Evolutionary conservation across 306 rosid species (phyloP).

Genomic region (Prunus mongolica): DNA sequence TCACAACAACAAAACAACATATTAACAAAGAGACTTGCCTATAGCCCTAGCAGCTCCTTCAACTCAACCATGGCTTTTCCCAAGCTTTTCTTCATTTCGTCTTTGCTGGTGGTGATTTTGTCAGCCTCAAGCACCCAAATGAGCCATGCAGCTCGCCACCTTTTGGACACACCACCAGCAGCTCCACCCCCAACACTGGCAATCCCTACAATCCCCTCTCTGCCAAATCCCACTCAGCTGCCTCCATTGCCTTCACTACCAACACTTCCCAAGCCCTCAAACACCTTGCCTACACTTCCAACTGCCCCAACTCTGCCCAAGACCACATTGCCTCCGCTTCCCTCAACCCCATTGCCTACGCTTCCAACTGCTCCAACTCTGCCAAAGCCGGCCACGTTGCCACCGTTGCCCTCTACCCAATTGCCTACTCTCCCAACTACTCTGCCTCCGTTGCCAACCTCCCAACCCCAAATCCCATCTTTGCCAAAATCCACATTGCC

Average conservation of each 20-base stretch:
- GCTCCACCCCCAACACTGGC: conserved; percentile 4
- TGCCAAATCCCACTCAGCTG: conserved; percentile 8
- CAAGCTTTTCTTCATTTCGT: neutral
- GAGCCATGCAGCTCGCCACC: conserved; percentile 11
- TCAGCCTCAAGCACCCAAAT: neutral
- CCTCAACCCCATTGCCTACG: neutral
- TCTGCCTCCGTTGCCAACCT: neutral
- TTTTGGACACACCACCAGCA: conserved; percentile 1
- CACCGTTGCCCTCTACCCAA: conserved; percentile 6
- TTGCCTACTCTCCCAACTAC: neutral
- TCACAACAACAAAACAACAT: neutral
- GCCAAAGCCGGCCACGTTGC: conserved; percentile 15
- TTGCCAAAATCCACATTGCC: conserved; percentile 1
- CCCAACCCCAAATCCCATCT: conserved; percentile 7
- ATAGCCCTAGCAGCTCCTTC: neutral
- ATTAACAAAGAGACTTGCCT: neutral
- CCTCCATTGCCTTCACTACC: conserved; percentile 13
- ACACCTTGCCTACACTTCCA: conserved; percentile 5
- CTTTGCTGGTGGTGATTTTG: neutral
- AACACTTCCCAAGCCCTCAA: conserved; percentile 14
- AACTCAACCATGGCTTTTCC: neutral
- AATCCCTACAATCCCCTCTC: conserved; percentile 3
- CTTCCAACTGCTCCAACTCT: conserved; percentile 1
- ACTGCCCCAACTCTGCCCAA: conserved; percentile 16
- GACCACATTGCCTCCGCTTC: conserved; percentile 9